Base-by-base conservation (phyloP, 2,329 filamentous ascomycete genomes). In the Phaeosphaeriaceae sp. region DNA sequence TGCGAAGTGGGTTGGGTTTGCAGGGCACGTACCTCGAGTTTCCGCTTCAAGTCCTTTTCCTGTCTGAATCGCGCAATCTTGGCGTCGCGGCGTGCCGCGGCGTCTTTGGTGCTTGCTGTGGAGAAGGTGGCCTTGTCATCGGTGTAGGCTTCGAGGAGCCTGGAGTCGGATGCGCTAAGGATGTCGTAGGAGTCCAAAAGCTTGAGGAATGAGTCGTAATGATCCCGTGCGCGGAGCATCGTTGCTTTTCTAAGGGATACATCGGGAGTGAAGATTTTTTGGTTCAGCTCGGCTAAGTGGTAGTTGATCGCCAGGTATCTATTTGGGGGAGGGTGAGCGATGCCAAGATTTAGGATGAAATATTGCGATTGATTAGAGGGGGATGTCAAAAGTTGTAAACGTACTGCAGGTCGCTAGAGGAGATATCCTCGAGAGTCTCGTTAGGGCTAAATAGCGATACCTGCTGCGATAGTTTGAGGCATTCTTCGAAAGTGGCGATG, bases 401-500 rank as follows among this genome's bases (percentile, higher is more conserved):
- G 51, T 78, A 96, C 76, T 91, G 90, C 26, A 99, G 77, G 66
- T 96, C 87, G n/a, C 83, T 81, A 1, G 93, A 95, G 12, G 89
- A 80, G 26, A 97, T 78, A 75, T 99, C 94, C 54, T 99, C 94
- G 32, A 93, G 75, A 1, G 84, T 83, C 74, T 99, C 94, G 74
- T 99, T 99, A 29, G 86, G 81, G 61, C 91, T 96, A 81, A 97
- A 97, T 44, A 99, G 79, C 0, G 89, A 87, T 20, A 94, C 79
- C 51, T 85, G 81, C 58, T 84, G 79, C 56, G 90, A 84, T 47
- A 89, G 83, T 50, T 83, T 78, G 50, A 88, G 79, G 72, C 89
- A 92, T 71, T 88, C 80, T 64, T 88, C 80, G 75, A 96, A 93
- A 44, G 85, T 82, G 56, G 82, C 75, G 61, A 96, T 84, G 33